Conservation (phyloP, 345 rosid species). For the Boechera divaricarpa region DNA sequence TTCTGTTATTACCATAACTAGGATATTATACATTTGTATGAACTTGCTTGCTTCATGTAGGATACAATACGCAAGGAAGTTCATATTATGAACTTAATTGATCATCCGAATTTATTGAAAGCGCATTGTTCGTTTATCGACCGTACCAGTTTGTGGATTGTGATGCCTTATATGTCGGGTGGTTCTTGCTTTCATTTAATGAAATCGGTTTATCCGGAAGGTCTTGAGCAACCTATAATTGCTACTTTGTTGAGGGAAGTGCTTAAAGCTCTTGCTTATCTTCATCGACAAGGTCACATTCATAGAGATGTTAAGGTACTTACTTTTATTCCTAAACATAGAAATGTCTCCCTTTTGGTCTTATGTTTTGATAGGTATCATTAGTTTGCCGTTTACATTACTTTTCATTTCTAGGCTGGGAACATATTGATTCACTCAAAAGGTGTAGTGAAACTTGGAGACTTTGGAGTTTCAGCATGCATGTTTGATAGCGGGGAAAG, state of each 20-base stretch:
- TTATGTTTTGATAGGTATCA: slow-evolving; percentile 7
- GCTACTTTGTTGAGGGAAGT: slow-evolving; percentile 75
- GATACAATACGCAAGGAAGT: slow-evolving; percentile 82
- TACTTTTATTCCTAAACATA: background rate
- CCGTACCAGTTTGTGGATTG: slow-evolving; percentile 76
- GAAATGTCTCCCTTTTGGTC: background rate
- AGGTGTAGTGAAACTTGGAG: slow-evolving; percentile 80
- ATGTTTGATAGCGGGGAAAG: slow-evolving; percentile 94
- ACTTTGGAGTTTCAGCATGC: slow-evolving; percentile 93
- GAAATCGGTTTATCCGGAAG: slow-evolving; percentile 74
- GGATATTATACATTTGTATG: background rate
- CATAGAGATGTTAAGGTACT: slow-evolving; percentile 93
- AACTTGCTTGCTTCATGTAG: slow-evolving; percentile 35
- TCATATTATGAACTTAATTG: slow-evolving; percentile 72
- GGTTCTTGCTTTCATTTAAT: slow-evolving; percentile 85
- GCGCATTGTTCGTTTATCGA: slow-evolving; percentile 79
- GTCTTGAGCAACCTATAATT: slow-evolving; percentile 86
- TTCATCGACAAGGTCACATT: slow-evolving; percentile 82
- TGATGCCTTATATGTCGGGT: slow-evolving; percentile 93
- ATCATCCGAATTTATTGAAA: slow-evolving; percentile 71
- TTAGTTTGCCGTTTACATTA: background rate
- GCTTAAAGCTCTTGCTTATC: slow-evolving; percentile 86
- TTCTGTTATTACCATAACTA: background rate
- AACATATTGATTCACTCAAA: slow-evolving; percentile 70
- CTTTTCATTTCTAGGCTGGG: slow-evolving; percentile 60